phyloP scores from a whole-genome alignment of 2,329 filamentous ascomycete genomes.

The Fusarium austroafricanum region DNA sequence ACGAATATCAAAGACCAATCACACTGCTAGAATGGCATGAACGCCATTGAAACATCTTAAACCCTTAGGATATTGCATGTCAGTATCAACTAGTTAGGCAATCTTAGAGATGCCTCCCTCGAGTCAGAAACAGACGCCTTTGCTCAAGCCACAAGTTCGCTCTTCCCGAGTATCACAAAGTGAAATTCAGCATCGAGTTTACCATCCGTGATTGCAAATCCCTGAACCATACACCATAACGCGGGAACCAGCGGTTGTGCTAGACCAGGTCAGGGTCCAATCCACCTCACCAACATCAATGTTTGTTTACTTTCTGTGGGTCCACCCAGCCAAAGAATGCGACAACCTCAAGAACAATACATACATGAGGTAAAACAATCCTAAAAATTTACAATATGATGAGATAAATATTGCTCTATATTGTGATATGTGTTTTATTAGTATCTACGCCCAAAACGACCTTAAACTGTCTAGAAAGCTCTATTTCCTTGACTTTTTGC shows the following conservation, averaged over 20 bases:
- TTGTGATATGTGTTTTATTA: fast-evolving
- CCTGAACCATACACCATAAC: neutral
- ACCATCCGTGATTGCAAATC: neutral
- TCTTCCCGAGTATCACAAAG: neutral
- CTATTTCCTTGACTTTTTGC: neutral
- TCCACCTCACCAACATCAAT: neutral
- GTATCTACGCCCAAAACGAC: fast-evolving
- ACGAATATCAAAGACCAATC: constrained; percentile 10
- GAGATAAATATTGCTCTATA: fast-evolving
- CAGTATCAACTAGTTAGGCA: neutral
- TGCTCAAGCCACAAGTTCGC: neutral
- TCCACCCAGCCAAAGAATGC: neutral
- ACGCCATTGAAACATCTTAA: constrained; percentile 16
- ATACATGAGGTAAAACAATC: fast-evolving
- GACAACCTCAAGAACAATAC: neutral
- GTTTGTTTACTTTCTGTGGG: constrained; percentile 18
- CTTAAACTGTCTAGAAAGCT: fast-evolving
- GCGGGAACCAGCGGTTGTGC: constrained; percentile 16
- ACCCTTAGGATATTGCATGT: neutral
- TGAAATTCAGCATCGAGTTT: neutral
- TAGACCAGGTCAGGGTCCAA: constrained; percentile 25
- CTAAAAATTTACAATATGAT: fast-evolving
- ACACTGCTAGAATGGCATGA: constrained; percentile 18
- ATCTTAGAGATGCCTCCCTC: neutral
- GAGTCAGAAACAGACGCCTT: neutral